Base-by-base conservation (phyloP, 2,329 filamentous ascomycete species). In the Aspergillus phoenicis region DNA sequence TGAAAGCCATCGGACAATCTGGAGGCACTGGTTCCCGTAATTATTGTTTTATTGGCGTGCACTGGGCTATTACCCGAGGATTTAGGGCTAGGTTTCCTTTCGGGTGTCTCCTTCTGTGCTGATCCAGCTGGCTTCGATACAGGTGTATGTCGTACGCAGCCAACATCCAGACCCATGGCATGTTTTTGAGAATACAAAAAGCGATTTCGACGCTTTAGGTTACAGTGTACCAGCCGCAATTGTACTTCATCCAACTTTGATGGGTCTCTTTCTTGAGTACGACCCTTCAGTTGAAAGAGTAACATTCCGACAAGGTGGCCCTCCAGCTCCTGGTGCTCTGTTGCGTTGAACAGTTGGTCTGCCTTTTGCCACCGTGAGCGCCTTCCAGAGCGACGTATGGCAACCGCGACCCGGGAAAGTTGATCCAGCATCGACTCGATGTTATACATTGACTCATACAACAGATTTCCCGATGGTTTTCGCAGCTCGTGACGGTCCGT, bases 151-250 rank as follows among this genome's bases (percentile, higher is more conserved):
- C n/a, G 39, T 4, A 43, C 17, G 6, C 8, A 4, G 17, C 52
- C 15, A 11, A 10, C 49, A 36, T 45, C 5, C 43, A 60, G 20
- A 38, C 57, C 59, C 10, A 51, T 6, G 17, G 58, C 30, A 57
- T 64, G 62, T 4, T 26, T 39, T 28, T 62, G 62, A n/a, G 62
- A 59, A 20, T 64, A 62, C 38, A 62, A 24, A 36, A 64, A 62
- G 17, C 62, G 59, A 52, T 64, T 64, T 4, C 53, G 38, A 5
- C 62, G 62, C 45, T 39, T 53, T 26, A 64, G 15, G 26, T 64
- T 64, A 7, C 52, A 47, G 1, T 59, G 55, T 52, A 64, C 54
- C 1, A 64, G 43, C 7, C 62, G 59, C 20, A 11, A 24, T 26
- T 58, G 52, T 26, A 61, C 48, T 20, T 22, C 5, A 20, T n/a